Evolutionary conservation across 2,329 filamentous ascomycete species (phyloP), one percentile per base, ranked within the genome.

Genomic region (Microsporum ferrugineum): DNA sequence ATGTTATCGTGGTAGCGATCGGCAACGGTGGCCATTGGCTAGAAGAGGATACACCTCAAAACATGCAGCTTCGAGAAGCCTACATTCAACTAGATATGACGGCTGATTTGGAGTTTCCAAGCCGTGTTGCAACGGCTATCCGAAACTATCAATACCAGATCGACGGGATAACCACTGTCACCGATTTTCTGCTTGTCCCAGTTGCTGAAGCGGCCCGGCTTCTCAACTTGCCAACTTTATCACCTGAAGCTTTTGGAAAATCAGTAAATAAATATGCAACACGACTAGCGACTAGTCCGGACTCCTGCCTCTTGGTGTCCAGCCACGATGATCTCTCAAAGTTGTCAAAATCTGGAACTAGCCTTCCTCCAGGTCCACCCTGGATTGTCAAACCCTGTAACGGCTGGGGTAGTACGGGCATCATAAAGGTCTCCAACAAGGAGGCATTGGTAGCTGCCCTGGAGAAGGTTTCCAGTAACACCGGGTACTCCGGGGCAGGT

Each of bases 1-100:
- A 72, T 2, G 72, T 78, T 39, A 63, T 64, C 0, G 51, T 78
- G 1, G 68, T 77, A 27, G 66, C 76, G 5, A 41, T 76, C 12
- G 76, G 76, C 60, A 60, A 67, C 10, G 64, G 69, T 0, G 73
- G 71, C 3, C 73, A 77, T 64, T 77, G 74, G 73, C 64, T 77
- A 14, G 63, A 74, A 61, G 64, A 66, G 10, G 23, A 33, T 10
- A 58, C 61, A 31, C 38, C 29, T 29, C 47, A 47, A 7, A 66
- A 67, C 56, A 62, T 67, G 1, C 58, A 70, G 56, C 64, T 69
- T 17, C 68, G 72, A 1, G 71, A 75, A 31, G 72, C 65, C 0
- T 74, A 76, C 56, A 36, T 57, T 14, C 23, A 43, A 14, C 8
- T 57, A 23, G 49, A 57, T 38, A 45, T 62, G 10, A 57, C 3